Percentiles rank a stretch among this genome's conserved stretches.
phyloP scores from a whole-genome alignment of 257 asterid genomes.

The Solanum tarijense region DNA sequence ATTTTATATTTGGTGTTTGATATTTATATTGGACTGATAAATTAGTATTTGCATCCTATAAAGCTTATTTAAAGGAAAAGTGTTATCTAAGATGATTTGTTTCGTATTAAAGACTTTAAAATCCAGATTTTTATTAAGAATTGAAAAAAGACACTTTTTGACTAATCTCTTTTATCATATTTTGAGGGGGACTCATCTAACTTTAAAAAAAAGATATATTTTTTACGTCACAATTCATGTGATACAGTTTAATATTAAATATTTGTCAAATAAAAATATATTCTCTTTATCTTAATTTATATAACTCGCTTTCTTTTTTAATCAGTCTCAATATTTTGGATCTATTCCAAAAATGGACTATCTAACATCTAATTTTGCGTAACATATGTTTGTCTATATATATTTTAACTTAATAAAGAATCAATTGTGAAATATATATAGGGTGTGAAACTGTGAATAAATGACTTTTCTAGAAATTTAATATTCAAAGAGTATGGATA shows the following conservation, averaged over 20 bases:
- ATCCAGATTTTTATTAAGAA: background rate
- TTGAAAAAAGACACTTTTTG: background rate
- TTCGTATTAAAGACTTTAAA: background rate
- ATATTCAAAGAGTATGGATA: background rate
- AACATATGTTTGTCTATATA: background rate
- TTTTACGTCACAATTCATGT: too few species aligned
- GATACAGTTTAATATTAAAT: too few species aligned
- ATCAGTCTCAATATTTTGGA: background rate
- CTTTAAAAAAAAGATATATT: too few species aligned
- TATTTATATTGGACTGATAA: too few species aligned
- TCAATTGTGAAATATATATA: background rate
- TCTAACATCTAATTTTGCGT: too few species aligned
- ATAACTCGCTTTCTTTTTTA: too few species aligned
- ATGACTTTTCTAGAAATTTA: background rate
- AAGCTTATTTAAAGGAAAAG: background rate
- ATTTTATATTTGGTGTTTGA: too few species aligned
- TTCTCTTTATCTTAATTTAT: too few species aligned
- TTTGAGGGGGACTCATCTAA: background rate
- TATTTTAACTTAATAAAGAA: too few species aligned
- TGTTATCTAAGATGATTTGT: background rate
- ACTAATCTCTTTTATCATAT: too few species aligned
- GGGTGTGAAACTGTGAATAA: background rate
- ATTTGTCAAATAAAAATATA: too few species aligned
- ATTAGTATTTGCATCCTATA: background rate
- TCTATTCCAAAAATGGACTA: background rate